Conservation (phyloP, 1,284 basidiomycete genomes). For the Stereum hirsutum region DNA sequence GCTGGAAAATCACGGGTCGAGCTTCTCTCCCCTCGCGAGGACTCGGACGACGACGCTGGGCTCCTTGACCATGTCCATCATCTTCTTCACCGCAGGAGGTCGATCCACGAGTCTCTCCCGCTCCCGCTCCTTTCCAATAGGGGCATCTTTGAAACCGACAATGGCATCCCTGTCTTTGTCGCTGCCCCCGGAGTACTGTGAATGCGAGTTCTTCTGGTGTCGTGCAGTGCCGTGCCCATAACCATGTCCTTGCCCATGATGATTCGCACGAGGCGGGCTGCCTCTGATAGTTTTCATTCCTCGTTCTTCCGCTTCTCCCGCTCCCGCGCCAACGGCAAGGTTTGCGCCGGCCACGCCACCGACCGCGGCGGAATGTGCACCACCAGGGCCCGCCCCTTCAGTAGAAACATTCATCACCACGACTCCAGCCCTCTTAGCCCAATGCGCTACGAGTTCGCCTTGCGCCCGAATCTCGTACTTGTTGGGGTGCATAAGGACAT, state of each 20-base stretch:
- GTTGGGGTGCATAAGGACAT: too few relatives aligned
- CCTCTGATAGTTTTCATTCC: too few relatives aligned
- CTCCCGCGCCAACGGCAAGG: too few relatives aligned
- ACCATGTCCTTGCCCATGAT: too few relatives aligned
- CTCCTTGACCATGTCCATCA: slow-evolving; percentile 66
- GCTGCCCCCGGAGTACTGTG: slow-evolving; percentile 9
- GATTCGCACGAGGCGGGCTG: too few relatives aligned
- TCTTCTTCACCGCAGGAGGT: slow-evolving; percentile 60
- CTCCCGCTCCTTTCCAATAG: slow-evolving; percentile 8
- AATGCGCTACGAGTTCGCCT: slow-evolving; percentile 51
- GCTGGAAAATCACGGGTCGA: slow-evolving; percentile 42
- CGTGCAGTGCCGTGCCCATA: too few relatives aligned
- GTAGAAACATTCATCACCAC: slow-evolving; percentile 45
- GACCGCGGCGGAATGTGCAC: slow-evolving; percentile 5
- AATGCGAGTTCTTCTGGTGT: slow-evolving; percentile 18
- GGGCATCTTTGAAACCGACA: too few relatives aligned
- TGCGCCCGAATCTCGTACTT: slow-evolving; percentile 57
- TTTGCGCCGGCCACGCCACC: too few relatives aligned
- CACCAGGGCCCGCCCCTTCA: slow-evolving; percentile 9
- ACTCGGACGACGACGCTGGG: slow-evolving; percentile 66
- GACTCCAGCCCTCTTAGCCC: slow-evolving; percentile 58
- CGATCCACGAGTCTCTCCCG: slow-evolving; percentile 45
- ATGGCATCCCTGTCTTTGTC: slow-evolving; percentile 12
- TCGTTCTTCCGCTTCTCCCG: slow-evolving; percentile 18
- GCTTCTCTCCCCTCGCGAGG: slow-evolving; percentile 71